Evolutionary conservation across 225 moss, liverwort and hornwort genomes (phyloP), one percentile per base, ranked within the genome.

Genomic region (Climacium dendroides): DNA sequence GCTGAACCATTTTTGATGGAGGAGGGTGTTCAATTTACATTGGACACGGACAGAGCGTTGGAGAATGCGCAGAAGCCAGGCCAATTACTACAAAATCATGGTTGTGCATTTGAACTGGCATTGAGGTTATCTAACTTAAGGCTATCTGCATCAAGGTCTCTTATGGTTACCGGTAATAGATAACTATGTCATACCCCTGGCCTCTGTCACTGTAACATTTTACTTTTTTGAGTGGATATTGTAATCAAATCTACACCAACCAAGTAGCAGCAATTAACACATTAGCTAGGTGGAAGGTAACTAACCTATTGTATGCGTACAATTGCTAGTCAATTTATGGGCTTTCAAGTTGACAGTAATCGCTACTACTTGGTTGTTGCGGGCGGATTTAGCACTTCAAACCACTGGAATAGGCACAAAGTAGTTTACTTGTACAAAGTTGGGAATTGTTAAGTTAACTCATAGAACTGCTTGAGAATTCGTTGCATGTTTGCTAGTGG

Each of bases 11-110:
- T 95, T 43, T 88, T 95, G 52, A 88, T 94, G 37, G 96, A 95
- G 86, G 96, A 96, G 67, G 96, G 91, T 43, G 94, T 94, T 35
- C 94, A 90, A 50, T 94, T 90, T 69, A 93, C 95, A 90, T 88
- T 96, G 26, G 92, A 94, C 69, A 93, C 92, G 92, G 32, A 93
- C 95, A 57, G 91, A 91, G 85, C 89, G 93, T 26, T 97, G 96
- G 96, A 97, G 96, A 84, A 93, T 96, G 95, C 85, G 96, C 66
- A 87, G 95, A 81, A 95, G 93, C 91, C 94, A 94, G 87, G 93
- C 91, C 10, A 95, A 95, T 74, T 95, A 92, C 47, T 93, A 88
- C 62, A 87, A 94, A 80, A 95, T 93, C 54, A 63, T 80, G 90
- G 96, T 95, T n/a, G 92, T 64, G 64, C 6, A 58, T 15, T 59